A percentile compares a stretch with the other conserved stretches of the same genome.
phyloP scores from a whole-genome alignment of 1,139 yeast genomes.

The Blastobotrys ciferrii region DNA sequence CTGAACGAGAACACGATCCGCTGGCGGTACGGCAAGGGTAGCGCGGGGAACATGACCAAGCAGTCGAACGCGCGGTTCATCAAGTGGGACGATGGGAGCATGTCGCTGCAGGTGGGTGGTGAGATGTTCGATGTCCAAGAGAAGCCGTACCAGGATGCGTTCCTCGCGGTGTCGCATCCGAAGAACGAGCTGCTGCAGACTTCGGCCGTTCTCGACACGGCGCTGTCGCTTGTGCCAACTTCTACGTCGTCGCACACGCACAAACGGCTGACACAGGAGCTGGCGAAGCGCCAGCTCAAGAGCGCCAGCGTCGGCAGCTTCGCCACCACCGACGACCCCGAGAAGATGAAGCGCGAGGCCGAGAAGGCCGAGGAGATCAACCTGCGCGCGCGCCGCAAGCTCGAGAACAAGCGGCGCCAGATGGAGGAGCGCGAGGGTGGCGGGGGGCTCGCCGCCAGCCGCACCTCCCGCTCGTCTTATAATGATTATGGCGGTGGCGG shows the following conservation, averaged over 20 bases:
- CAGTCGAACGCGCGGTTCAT: conserved; percentile 89
- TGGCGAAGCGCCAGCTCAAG: conserved; percentile 59
- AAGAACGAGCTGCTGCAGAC: conserved; percentile 68
- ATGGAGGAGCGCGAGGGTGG: conserved; percentile 58
- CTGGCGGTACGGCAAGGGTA: conserved; percentile 81
- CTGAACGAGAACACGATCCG: conserved; percentile 80
- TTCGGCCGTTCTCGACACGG: conserved; percentile 43
- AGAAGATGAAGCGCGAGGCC: conserved; percentile 73
- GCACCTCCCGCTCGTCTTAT: conserved; percentile 20
- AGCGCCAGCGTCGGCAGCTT: conserved; percentile 60
- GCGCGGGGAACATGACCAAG: conserved; percentile 58
- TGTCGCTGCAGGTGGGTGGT: conserved; percentile 80
- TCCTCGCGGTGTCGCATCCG: conserved; percentile 69
- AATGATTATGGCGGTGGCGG: conserved; percentile 37
- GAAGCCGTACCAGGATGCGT: conserved; percentile 64
- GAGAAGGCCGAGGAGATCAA: conserved; percentile 65
- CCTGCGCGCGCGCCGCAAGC: conserved; percentile 42
- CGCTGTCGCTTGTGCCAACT: conserved; percentile 79
- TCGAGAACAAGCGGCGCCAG: conserved; percentile 59
- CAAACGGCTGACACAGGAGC: conserved; percentile 71
- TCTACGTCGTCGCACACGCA: conserved; percentile 84
- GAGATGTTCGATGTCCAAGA: conserved; percentile 80
- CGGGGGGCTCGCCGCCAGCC: conserved; percentile 21
- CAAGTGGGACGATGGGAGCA: conserved; percentile 91
- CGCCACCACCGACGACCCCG: conserved; percentile 84